phyloP scores from a whole-genome alignment of 345 rosid genomes.

The Lepidium africanum region DNA sequence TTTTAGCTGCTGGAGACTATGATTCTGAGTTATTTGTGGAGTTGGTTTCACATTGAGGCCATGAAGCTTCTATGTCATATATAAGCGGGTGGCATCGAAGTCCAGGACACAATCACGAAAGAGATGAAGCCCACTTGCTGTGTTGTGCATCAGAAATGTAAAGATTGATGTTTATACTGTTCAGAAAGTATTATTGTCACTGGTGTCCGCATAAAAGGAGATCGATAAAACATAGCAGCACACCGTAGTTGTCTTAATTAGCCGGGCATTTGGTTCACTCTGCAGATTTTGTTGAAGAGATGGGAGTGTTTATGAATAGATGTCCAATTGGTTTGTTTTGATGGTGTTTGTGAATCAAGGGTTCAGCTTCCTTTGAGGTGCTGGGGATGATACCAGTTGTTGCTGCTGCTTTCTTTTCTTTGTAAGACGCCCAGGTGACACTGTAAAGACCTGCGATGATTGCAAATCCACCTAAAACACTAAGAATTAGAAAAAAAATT shows the following conservation, averaged over 20 bases:
- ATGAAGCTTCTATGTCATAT: constrained; percentile 44
- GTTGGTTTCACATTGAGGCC: constrained; percentile 33
- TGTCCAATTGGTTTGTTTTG: constrained; percentile 38
- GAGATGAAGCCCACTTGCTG: not conserved
- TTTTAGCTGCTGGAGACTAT: constrained; percentile 32
- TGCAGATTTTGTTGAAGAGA: constrained; percentile 29
- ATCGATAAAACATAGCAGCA: not conserved
- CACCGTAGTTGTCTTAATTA: not conserved
- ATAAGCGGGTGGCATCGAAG: constrained; percentile 38
- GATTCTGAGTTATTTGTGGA: constrained; percentile 32
- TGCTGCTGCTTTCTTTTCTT: constrained; percentile 42
- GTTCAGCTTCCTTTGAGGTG: constrained; percentile 42
- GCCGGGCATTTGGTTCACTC: constrained; percentile 15
- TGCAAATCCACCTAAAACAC: constrained; percentile 72
- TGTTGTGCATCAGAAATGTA: not conserved
- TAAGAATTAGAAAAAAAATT: constrained; percentile 19
- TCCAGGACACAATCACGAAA: constrained; percentile 19
- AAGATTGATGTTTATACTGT: not conserved
- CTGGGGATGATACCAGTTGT: constrained; percentile 11
- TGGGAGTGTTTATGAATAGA: constrained; percentile 30
- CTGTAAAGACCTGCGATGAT: constrained; percentile 74
- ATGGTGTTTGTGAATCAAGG: constrained; percentile 48
- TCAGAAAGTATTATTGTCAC: not conserved
- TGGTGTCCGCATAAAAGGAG: not conserved
- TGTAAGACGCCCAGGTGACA: constrained; percentile 89